Percentiles rank a stretch among this genome's conserved stretches.
Evolutionary conservation across 495 filamentous ascomycete species (phyloP).

Genomic region (Talaromyces trachyspermus): DNA sequence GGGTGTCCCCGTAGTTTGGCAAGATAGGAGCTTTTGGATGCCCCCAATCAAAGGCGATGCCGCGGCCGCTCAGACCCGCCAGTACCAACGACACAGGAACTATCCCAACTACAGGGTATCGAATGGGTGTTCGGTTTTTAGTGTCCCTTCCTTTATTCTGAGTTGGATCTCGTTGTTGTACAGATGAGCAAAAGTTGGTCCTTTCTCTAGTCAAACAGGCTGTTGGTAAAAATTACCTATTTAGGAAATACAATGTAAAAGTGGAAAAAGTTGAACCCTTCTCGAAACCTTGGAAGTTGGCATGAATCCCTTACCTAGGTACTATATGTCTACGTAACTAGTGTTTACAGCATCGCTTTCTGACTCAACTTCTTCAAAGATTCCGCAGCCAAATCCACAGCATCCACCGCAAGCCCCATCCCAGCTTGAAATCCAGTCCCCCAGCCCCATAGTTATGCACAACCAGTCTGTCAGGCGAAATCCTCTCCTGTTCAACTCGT

Average conservation of each 20-base stretch:
- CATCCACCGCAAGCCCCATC: slow-evolving; percentile 17
- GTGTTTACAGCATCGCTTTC: neutral
- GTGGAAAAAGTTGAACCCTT: too few species aligned
- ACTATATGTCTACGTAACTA: neutral
- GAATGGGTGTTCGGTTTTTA: too few species aligned
- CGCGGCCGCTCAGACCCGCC: neutral
- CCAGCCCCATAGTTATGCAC: slow-evolving; percentile 19
- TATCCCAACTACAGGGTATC: neutral
- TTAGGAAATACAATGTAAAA: too few species aligned
- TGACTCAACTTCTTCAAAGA: neutral
- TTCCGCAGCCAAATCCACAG: neutral
- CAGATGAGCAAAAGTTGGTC: too few species aligned
- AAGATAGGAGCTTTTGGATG: slow-evolving; percentile 6
- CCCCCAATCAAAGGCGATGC: neutral
- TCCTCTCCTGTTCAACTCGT: slow-evolving; percentile 17
- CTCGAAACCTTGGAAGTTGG: too few species aligned
- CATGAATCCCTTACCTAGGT: too few species aligned
- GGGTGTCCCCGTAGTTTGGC: neutral
- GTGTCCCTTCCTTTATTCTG: too few species aligned
- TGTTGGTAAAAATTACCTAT: too few species aligned
- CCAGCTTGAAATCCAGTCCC: slow-evolving; percentile 21
- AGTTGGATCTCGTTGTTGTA: too few species aligned
- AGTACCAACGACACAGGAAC: neutral
- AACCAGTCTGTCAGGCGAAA: slow-evolving; percentile 5
- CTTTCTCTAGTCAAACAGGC: too few species aligned